phyloP scores from a whole-genome alignment of 75 land plant species.

The Adiantum capillusveneris region DNA sequence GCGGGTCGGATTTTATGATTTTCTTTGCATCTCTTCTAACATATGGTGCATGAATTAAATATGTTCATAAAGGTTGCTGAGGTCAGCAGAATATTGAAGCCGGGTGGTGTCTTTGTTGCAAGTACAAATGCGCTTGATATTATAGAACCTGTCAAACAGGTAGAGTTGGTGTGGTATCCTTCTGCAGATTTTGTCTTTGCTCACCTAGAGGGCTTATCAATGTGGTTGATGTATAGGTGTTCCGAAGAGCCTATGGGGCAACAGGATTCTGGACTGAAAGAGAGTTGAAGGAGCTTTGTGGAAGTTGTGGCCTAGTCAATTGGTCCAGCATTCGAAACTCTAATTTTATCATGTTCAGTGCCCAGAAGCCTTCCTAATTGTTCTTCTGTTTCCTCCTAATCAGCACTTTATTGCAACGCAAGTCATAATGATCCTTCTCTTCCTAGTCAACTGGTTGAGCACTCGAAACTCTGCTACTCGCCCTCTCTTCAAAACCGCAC shows the following conservation, averaged over 20 bases:
- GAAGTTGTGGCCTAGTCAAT: conserved; percentile 46
- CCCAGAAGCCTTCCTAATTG: conserved; percentile 58
- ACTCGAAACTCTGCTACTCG: no score
- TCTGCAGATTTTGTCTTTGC: no score
- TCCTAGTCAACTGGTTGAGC: no score
- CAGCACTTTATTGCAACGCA: no score
- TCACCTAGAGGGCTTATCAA: no score
- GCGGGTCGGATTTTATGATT: no score
- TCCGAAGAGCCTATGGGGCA: conserved; percentile 18
- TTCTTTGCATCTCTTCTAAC: no score
- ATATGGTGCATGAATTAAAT: no score
- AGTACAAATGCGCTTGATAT: conserved; percentile 48
- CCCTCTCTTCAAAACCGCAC: no score
- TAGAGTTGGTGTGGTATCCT: conserved; percentile 1
- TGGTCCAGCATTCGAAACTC: conserved; percentile 43
- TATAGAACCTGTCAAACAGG: conserved; percentile 32
- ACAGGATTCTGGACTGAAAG: conserved; percentile 34
- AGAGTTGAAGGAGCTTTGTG: conserved; percentile 63
- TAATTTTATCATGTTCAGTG: conserved; percentile 61
- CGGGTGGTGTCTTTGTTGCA: conserved; percentile 89
- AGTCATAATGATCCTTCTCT: no score
- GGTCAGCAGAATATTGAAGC: conserved; percentile 66
- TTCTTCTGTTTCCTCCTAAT: no score
- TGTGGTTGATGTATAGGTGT: conserved; percentile 18
- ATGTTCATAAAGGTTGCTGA: conserved; percentile 95